Evolutionary conservation across 495 filamentous ascomycete species (phyloP).

Genomic region (Pseudotulostoma volvatum): DNA sequence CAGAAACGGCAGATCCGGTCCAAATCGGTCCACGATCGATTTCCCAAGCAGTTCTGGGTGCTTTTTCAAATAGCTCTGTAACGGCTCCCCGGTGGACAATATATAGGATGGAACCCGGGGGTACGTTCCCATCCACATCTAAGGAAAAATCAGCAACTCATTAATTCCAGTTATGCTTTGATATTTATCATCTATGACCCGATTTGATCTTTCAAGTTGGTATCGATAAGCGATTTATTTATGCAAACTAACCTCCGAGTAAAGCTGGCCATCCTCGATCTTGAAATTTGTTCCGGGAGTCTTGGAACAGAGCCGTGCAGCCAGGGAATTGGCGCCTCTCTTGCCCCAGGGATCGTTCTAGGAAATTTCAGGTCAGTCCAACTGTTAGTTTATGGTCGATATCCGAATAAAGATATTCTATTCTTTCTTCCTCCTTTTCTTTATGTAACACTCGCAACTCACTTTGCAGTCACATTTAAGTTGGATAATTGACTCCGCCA

Average conservation of each 20-base stretch:
- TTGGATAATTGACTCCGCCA: conserved; percentile 25
- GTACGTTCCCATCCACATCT: conserved; percentile 77
- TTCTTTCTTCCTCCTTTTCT: too few relatives aligned
- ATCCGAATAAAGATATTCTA: too few relatives aligned
- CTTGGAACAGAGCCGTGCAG: conserved; percentile 25
- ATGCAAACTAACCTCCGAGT: conserved; percentile 25
- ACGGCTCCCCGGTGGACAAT: conserved; percentile 41
- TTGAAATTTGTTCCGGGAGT: conserved; percentile 22
- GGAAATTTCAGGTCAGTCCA: too few relatives aligned
- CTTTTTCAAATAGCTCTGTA: conserved; percentile 48
- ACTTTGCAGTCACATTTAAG: conserved; percentile 29
- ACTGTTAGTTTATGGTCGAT: too few relatives aligned
- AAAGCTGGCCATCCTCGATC: conserved; percentile 26
- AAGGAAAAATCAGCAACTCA: not conserved
- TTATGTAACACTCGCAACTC: too few relatives aligned
- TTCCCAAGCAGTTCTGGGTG: conserved; percentile 52
- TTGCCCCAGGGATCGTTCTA: conserved; percentile 36
- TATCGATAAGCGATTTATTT: too few relatives aligned
- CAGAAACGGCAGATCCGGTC: conserved; percentile 51
- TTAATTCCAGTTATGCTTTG: not conserved
- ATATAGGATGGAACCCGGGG: conserved; percentile 51
- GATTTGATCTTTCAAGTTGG: too few relatives aligned
- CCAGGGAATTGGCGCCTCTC: conserved; percentile 26
- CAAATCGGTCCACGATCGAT: conserved; percentile 45
- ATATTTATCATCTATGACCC: too few relatives aligned